Conservation (phyloP, 768 basidiomycete genomes). For the Stropharia rugosoannulata region DNA sequence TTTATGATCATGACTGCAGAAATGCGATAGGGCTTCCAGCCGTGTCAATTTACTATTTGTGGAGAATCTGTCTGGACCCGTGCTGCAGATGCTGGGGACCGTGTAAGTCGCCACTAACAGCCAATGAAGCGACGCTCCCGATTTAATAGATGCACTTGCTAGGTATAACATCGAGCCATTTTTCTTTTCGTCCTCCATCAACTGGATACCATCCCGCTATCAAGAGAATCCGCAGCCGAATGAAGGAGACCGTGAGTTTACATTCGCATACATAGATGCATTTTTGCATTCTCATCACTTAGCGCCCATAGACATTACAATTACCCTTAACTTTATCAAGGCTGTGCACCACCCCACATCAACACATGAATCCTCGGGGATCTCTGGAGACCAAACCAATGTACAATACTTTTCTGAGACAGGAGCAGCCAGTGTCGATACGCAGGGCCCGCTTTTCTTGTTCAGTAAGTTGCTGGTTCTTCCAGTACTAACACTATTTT, state of each 20-base stretch:
- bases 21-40: constrained; percentile 15
- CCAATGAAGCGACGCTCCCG: constrained; percentile 41
- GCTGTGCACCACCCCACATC: constrained; percentile 26
- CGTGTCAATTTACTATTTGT: constrained; percentile 56
- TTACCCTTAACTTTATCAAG: constrained; percentile 56
- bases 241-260: constrained; percentile 50
- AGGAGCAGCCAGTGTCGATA: constrained; percentile 32
- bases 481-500: too few relatives aligned
- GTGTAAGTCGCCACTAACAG: constrained; percentile 34
- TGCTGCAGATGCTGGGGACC: constrained; percentile 61
- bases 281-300: not conserved
- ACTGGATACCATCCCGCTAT: constrained; percentile 69
- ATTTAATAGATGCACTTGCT: constrained; percentile 20
- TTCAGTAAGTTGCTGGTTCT: not conserved
- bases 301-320: constrained; percentile 47
- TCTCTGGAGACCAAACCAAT: too few relatives aligned
- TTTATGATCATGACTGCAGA: too few relatives aligned
- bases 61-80: constrained; percentile 48
- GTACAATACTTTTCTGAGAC: not conserved
- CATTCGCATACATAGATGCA: not conserved
- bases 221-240: constrained; percentile 44
- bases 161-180: constrained; percentile 65
- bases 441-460: constrained; percentile 36
- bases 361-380: too few relatives aligned
- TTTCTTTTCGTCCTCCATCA: constrained; percentile 64